phyloP scores from a whole-genome alignment of 1,284 basidiomycete genomes.

The Vanrija sp. region DNA sequence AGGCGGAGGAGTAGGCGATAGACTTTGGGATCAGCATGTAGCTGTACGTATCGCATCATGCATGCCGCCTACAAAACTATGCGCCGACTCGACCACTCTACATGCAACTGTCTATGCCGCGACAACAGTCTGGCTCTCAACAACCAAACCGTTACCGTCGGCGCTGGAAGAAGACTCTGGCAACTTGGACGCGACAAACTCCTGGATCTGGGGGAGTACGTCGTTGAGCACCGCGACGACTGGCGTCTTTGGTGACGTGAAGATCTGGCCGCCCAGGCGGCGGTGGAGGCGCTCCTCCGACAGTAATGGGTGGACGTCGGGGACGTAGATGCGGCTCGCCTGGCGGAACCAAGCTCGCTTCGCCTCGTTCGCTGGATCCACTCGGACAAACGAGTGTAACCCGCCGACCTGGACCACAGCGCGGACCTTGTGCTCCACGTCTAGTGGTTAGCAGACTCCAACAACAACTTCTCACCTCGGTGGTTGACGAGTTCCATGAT shows the following conservation, averaged over 20 bases:
- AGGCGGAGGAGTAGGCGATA: no score
- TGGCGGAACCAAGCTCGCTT: constrained; percentile 43
- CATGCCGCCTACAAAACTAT: constrained; percentile 1
- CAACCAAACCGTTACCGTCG: background rate
- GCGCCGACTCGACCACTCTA: no score
- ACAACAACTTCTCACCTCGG: constrained; percentile 55
- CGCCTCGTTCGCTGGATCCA: constrained; percentile 38
- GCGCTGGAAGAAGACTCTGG: background rate
- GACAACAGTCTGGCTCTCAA: background rate
- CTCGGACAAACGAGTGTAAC: constrained; percentile 51
- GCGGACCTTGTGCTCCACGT: constrained; percentile 61
- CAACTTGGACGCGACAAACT: constrained; percentile 35
- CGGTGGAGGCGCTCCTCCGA: constrained; percentile 38
- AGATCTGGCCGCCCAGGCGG: constrained; percentile 43
- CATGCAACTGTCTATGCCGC: background rate
- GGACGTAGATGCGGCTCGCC: constrained; percentile 43
- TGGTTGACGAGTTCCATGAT: constrained; percentile 68
- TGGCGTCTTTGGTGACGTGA: constrained; percentile 36
- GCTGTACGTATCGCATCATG: background rate
- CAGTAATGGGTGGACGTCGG: constrained; percentile 37
- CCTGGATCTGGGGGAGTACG: constrained; percentile 37
- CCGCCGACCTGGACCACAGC: constrained; percentile 75
- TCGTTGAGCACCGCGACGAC: constrained; percentile 44
- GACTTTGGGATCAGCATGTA: background rate
- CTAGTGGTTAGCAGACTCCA: constrained; percentile 37